Percentiles rank a stretch among this genome's conserved stretches.
Evolutionary conservation across 2,329 filamentous ascomycete species (phyloP).

Genomic region (Colletotrichum abscissum): DNA sequence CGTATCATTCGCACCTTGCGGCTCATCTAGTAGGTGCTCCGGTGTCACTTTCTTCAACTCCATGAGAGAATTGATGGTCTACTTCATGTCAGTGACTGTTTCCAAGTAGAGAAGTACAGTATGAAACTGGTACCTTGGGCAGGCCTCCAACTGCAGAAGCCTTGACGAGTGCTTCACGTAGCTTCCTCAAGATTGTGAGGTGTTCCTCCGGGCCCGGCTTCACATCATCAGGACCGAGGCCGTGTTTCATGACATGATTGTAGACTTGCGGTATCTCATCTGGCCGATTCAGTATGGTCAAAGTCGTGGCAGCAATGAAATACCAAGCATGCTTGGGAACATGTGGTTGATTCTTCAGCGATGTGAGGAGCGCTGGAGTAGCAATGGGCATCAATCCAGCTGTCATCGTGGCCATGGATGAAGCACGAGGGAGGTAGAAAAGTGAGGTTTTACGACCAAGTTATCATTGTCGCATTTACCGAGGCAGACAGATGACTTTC

Average conservation of each 20-base stretch:
- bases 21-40: slow-evolving; percentile 49
- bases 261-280: slow-evolving; percentile 59
- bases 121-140: slow-evolving; percentile 54
- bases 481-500: not conserved
- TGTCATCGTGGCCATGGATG: slow-evolving; percentile 16
- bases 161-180: slow-evolving; percentile 63
- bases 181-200: slow-evolving; percentile 55
- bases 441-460: not conserved
- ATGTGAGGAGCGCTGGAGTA: slow-evolving; percentile 54
- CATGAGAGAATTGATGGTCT: slow-evolving; percentile 60
- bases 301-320: slow-evolving; percentile 56
- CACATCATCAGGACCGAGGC: slow-evolving; percentile 37
- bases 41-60: slow-evolving; percentile 58
- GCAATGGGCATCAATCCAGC: slow-evolving; percentile 43
- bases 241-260: slow-evolving; percentile 51
- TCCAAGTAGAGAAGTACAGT: not conserved
- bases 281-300: slow-evolving; percentile 60
- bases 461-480: not conserved
- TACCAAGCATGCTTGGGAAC: slow-evolving; percentile 61
- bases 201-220: slow-evolving; percentile 48
- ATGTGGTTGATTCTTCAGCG: slow-evolving; percentile 51
- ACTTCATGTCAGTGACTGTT: not conserved
- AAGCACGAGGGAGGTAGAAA: no score
- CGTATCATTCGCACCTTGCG: slow-evolving; percentile 38
- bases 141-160: slow-evolving; percentile 59